Percentiles rank a stretch among this genome's conserved stretches.
Evolutionary conservation across 1,284 basidiomycete genomes (phyloP).

Genomic region (Marasmius oreades): DNA sequence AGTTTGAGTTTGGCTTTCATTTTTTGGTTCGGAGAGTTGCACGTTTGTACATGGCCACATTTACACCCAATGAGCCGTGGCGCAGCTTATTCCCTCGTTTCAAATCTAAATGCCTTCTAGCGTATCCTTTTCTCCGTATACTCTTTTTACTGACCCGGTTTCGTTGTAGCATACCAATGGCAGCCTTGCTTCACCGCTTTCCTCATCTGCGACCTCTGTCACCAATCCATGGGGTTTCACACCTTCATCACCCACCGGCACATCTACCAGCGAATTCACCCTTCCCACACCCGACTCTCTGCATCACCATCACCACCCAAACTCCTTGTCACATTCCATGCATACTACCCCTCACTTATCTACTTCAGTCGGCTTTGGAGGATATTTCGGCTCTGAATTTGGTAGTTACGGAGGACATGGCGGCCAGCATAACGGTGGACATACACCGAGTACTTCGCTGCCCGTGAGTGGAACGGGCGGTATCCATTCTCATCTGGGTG

Average conservation of each 20-base stretch:
- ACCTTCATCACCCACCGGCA: not conserved
- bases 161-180: not conserved
- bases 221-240: constrained; percentile 10
- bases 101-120: not conserved
- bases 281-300: constrained; percentile 38
- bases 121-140: not conserved
- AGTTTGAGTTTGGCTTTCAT: not conserved
- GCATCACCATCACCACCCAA: constrained; percentile 20
- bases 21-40: no score
- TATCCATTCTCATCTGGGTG: constrained; percentile 1
- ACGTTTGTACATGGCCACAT: no score
- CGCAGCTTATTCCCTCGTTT: not conserved
- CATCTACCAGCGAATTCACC: constrained; percentile 28
- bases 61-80: not conserved
- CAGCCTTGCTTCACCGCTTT: not conserved
- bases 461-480: not conserved
- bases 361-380: not conserved
- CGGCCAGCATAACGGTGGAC: not conserved
- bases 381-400: not conserved
- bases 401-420: not conserved
- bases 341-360: constrained; percentile 18
- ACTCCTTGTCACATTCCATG: constrained; percentile 21
- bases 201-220: not conserved
- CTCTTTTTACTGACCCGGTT: not conserved
- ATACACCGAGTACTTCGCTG: not conserved